Base-by-base conservation (phyloP, 2,329 filamentous ascomycete genomes). In the Diaporthe vaccinii region DNA sequence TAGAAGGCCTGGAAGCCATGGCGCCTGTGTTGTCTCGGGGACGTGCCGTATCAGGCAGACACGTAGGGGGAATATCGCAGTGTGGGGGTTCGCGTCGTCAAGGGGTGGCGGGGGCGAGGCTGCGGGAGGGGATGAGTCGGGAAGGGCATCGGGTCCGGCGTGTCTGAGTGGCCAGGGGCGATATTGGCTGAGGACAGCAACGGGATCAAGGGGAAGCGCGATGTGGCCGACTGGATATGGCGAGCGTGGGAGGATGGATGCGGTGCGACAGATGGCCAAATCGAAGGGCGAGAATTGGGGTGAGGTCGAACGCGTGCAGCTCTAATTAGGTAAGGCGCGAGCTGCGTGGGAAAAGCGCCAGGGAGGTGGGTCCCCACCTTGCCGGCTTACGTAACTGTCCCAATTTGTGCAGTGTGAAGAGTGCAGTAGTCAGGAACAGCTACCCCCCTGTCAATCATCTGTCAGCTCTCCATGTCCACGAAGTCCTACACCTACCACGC, bases 241-340 rank as follows among this genome's bases (percentile, higher is more conserved):
- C 22, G 53, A 25, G 8, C 34, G 61, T 51, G 31, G 55, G 57
- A 74, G 49, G 71, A 72, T 70, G 74, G 44, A 68, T 70, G 46
- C 71, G 62, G 53, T 76, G 75, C 75, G 72, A 74, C 75, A 74
- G 59, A 76, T 61, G 59, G 75, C 62, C 58, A 70, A 74, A 74
- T 74, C 71, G 55, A 74, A 53, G 65, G 72, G 62, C 67, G 57
- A 65, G 71, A 73, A 44, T 73, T 73, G 61, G 58, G 58, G 71
- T 74, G 75, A 76, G 68, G 75, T 76, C 67, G 65, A 74, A 70
- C 75, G 67, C 62, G 73, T 68, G 59, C 72, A 69, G 68, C 67
- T 76, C 28, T 46, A 62, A 73, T 73, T 73, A 73, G 71, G 71
- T 73, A 73, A 73, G 71, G 46, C 49, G 71, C 49, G 46, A 59